Evolutionary conservation across 371 early-diverging fungal genomes (phyloP).

Genomic region (Mucor indicus): DNA sequence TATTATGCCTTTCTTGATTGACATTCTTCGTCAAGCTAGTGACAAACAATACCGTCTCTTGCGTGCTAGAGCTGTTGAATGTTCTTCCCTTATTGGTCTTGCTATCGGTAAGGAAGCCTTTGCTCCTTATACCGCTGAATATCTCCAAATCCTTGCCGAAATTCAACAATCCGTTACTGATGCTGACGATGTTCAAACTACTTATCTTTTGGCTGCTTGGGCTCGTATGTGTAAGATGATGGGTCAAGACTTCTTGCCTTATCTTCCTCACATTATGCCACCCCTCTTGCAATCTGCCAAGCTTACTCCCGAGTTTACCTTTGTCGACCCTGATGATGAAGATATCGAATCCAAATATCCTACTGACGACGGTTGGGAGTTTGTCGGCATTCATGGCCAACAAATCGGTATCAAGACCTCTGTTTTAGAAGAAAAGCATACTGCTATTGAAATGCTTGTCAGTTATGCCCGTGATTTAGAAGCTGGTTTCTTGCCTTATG

Average conservation of each 20-base stretch:
- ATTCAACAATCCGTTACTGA: constrained; percentile 81
- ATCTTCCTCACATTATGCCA: constrained; percentile 89
- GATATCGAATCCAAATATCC: constrained; percentile 83
- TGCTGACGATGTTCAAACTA: constrained; percentile 86
- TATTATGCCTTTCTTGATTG: constrained; percentile 93
- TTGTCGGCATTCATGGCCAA: constrained; percentile 83
- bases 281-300: constrained; percentile 85
- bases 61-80: constrained; percentile 95
- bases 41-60: constrained; percentile 84
- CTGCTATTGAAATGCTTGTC: constrained; percentile 95
- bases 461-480: constrained; percentile 93
- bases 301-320: constrained; percentile 89
- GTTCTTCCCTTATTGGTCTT: constrained; percentile 86
- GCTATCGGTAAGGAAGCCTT: constrained; percentile 92
- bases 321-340: constrained; percentile 82
- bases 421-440: constrained; percentile 93
- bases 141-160: constrained; percentile 77
- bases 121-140: constrained; percentile 69
- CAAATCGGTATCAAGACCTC: constrained; percentile 94
- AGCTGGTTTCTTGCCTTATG: constrained; percentile 84
- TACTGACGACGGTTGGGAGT: constrained; percentile 95
- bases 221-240: constrained; percentile 95
- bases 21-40: constrained; percentile 79
- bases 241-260: constrained; percentile 91
- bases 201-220: constrained; percentile 94